Percentiles rank a stretch among this genome's conserved stretches.
phyloP scores from a whole-genome alignment of 441 rosid species.

The Theobroma grandiflorum region DNA sequence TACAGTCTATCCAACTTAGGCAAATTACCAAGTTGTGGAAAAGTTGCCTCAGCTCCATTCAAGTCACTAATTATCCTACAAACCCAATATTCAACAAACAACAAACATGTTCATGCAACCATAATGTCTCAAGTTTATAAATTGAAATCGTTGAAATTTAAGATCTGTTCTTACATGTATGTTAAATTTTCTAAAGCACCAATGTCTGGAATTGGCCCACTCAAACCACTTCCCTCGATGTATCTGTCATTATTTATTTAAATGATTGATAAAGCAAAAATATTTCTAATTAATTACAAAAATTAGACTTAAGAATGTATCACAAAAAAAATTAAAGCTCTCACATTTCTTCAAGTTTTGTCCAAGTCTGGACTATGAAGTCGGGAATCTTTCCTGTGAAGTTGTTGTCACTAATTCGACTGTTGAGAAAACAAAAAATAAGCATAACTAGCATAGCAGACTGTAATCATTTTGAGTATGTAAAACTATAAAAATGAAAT shows the following conservation, averaged over 20 bases:
- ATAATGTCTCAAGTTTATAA: background rate
- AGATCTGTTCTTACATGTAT: constrained; percentile 47
- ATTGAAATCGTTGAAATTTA: background rate
- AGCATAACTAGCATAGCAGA: background rate
- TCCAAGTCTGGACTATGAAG: constrained; percentile 54
- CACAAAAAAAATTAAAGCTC: constrained; percentile 45
- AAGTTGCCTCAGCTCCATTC: constrained; percentile 41
- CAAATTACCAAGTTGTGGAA: constrained; percentile 48
- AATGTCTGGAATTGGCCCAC: constrained; percentile 66
- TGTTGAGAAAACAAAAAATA: constrained; percentile 19
- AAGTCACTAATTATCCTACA: constrained; percentile 71
- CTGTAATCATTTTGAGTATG: background rate
- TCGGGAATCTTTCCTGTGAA: constrained; percentile 57
- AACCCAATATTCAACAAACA: constrained; percentile 1
- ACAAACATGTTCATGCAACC: background rate
- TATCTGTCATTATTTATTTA: constrained; percentile 37
- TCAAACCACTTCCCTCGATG: constrained; percentile 63
- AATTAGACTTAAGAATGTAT: constrained; percentile 13
- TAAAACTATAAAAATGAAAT: too few species aligned
- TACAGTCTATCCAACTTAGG: constrained; percentile 44
- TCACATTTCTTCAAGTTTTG: constrained; percentile 47
- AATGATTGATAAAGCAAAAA: background rate
- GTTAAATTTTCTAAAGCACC: constrained; percentile 29
- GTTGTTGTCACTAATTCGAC: constrained; percentile 58
- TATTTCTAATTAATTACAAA: background rate